phyloP scores from a whole-genome alignment of 371 early-diverging fungal genomes.

The Mucor piriformis region DNA sequence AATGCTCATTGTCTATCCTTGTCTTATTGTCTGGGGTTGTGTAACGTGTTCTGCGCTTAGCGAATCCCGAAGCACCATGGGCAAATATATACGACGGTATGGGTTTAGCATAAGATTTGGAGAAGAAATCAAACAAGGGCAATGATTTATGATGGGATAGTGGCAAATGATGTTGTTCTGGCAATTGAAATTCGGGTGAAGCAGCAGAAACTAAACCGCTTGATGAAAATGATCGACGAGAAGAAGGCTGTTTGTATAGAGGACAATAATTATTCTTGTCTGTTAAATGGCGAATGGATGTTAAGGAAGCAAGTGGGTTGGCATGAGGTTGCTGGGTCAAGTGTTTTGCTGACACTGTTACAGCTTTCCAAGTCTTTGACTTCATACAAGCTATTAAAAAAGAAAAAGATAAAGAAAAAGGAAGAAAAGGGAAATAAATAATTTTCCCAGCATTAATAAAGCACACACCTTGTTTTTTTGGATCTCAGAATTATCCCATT shows the following conservation, averaged over 20 bases:
- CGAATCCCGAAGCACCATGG: constrained; percentile 77
- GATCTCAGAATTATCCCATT: not conserved
- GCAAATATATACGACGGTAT: constrained; percentile 63
- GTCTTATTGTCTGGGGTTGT: constrained; percentile 23
- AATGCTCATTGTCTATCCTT: constrained; percentile 7
- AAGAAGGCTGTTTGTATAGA: constrained; percentile 9
- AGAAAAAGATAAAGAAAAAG: not conserved
- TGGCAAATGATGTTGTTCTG: not conserved
- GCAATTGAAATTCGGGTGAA: not conserved
- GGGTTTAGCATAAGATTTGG: constrained; percentile 22
- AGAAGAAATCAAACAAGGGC: constrained; percentile 28
- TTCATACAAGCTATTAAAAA: constrained; percentile 7
- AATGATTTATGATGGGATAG: constrained; percentile 11
- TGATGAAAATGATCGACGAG: not conserved
- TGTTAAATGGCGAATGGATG: constrained; percentile 1
- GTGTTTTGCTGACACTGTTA: constrained; percentile 6
- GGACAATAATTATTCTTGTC: constrained; percentile 6
- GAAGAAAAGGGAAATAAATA: not conserved
- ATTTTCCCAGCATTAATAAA: not conserved
- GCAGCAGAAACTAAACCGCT: not conserved
- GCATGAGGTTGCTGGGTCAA: not conserved
- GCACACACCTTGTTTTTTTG: not conserved
- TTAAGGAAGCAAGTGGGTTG: not conserved
- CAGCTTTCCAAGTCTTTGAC: constrained; percentile 16
- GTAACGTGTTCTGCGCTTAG: constrained; percentile 53